Evolutionary conservation across 108 stramenopile species (phyloP).

Genomic region (Mediolabrus comicus): DNA sequence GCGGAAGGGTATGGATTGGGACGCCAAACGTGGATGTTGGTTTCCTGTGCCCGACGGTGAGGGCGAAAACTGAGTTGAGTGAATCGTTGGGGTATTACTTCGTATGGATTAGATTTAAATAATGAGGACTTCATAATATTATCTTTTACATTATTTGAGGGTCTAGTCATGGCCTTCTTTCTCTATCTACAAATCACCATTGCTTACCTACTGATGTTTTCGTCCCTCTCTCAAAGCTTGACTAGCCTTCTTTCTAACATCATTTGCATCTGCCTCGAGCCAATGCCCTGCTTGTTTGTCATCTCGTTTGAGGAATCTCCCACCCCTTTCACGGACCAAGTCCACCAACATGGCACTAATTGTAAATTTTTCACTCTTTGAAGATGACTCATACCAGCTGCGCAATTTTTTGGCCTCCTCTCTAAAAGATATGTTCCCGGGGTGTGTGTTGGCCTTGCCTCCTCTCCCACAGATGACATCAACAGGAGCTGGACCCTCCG

Average conservation of each 20-base stretch:
- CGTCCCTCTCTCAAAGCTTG: constrained; percentile 58
- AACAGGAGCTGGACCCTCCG: constrained; percentile 1
- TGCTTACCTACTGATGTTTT: not conserved
- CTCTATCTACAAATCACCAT: not conserved
- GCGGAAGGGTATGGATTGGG: constrained; percentile 85
- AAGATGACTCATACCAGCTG: constrained; percentile 33
- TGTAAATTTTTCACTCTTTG: constrained; percentile 43
- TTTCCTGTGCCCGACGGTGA: constrained; percentile 25
- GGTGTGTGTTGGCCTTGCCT: constrained; percentile 43
- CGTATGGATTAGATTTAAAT: too few species aligned
- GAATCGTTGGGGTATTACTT: not conserved
- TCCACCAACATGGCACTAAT: constrained; percentile 35
- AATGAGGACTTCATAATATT: constrained; percentile 1
- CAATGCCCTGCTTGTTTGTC: constrained; percentile 19
- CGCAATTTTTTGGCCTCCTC: constrained; percentile 35
- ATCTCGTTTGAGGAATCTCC: constrained; percentile 53
- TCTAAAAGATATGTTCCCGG: constrained; percentile 39
- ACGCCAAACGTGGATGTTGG: constrained; percentile 74
- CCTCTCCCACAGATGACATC: constrained; percentile 50
- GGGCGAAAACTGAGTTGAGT: not conserved
- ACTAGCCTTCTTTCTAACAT: constrained; percentile 53
- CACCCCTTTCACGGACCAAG: constrained; percentile 39
- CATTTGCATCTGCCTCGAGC: constrained; percentile 44
- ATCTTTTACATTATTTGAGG: not conserved
- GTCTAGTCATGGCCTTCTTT: not conserved